Percentiles rank a stretch among this genome's conserved stretches.
phyloP scores from a whole-genome alignment of 2,329 filamentous ascomycete species.

The Gnomoniopsis smithogilvyi region DNA sequence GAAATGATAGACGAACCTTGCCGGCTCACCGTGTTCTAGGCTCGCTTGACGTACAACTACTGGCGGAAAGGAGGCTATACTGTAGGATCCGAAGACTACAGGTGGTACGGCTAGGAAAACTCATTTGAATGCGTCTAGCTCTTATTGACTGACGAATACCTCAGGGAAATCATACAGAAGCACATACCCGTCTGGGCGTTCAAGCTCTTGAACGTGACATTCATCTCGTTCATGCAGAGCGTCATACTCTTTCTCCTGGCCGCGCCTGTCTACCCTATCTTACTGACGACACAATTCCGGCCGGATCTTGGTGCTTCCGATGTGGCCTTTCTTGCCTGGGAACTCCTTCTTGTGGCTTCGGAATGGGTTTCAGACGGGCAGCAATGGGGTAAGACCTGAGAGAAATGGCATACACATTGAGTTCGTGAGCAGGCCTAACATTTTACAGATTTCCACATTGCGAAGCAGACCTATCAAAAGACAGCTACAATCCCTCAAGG shows the following conservation, averaged over 20 bases:
- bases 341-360: constrained; percentile 51
- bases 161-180: constrained; percentile 67
- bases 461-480: constrained; percentile 72
- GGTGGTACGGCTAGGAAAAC: constrained; percentile 55
- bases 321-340: constrained; percentile 41
- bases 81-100: constrained; percentile 89
- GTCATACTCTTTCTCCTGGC: constrained; percentile 75
- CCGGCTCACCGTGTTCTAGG: constrained; percentile 39
- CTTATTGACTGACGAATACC: constrained; percentile 19
- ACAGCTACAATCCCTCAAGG: constrained; percentile 66
- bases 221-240: constrained; percentile 83
- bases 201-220: constrained; percentile 82
- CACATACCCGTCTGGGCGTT: constrained; percentile 64
- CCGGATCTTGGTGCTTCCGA: constrained; percentile 43
- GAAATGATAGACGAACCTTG: neutral
- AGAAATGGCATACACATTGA: neutral
- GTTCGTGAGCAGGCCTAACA: too few species aligned
- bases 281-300: constrained; percentile 68
- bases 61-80: constrained; percentile 91
- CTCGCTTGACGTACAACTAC: constrained; percentile 91
- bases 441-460: constrained; percentile 67
- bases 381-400: constrained; percentile 69
- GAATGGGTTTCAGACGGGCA: constrained; percentile 89
- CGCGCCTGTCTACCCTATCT: constrained; percentile 75
- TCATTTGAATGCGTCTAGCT: neutral